These are phyloP conservation scores for Sporothrix inflata DNA, from an alignment of 2,329 filamentous ascomycete species.

Conservation along the genomic window DNA sequence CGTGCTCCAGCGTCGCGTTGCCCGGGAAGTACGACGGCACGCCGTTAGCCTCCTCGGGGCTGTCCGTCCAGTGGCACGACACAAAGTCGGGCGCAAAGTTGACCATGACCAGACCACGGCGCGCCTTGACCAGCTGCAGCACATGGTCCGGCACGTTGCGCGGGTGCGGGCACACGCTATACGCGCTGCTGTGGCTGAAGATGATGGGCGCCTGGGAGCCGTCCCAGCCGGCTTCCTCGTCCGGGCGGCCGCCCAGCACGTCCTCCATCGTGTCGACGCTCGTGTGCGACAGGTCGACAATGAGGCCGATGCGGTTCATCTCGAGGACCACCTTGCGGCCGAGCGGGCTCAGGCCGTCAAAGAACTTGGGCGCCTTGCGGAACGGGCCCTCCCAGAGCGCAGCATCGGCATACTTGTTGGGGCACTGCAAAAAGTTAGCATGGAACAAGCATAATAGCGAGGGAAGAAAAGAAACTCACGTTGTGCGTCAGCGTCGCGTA, in stretches of 20 bases:
- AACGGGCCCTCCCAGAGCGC: constrained; percentile 64
- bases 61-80: constrained; percentile 65
- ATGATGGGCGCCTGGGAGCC: constrained; percentile 82
- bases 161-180: constrained; percentile 80
- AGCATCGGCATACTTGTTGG: constrained; percentile 86
- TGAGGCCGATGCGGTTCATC: constrained; percentile 94
- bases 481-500: constrained; percentile 92
- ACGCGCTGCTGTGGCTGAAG: constrained; percentile 85
- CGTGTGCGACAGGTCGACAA: constrained; percentile 84
- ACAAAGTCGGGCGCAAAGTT: constrained; percentile 86
- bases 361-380: constrained; percentile 59
- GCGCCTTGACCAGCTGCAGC: constrained; percentile 72
- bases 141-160: constrained; percentile 89
- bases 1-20: constrained; percentile 75
- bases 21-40: constrained; percentile 68
- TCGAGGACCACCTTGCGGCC: constrained; percentile 74
- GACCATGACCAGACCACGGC: constrained; percentile 82
- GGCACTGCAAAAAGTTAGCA: constrained; percentile 54
- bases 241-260: constrained; percentile 64
- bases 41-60: constrained; percentile 53
- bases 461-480: constrained; percentile 29
- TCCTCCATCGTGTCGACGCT: constrained; percentile 83
- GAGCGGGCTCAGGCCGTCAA: constrained; percentile 71
- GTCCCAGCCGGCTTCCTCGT: constrained; percentile 59
- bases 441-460: no score